Evolutionary conservation across 495 filamentous ascomycete genomes (phyloP).

Genomic region (Penicillium ochrochloron): DNA sequence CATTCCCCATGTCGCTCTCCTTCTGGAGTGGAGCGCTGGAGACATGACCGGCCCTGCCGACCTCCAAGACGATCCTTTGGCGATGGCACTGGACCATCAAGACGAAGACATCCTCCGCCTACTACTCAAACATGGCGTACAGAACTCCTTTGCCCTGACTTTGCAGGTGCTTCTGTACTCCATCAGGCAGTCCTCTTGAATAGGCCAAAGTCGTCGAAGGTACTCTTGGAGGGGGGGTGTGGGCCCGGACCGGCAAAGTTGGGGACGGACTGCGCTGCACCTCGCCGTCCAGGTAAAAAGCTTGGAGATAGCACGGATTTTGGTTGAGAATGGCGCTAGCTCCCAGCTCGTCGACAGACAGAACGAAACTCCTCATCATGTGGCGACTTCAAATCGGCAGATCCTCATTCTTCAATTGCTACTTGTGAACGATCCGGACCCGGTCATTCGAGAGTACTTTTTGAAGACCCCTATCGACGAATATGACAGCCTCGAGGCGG

Average conservation of each 20-base stretch:
- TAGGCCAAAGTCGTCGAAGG: background rate
- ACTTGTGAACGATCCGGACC: conserved; percentile 1
- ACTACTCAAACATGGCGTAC: background rate
- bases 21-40: background rate
- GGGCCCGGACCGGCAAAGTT: background rate
- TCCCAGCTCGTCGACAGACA: background rate
- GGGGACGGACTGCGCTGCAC: background rate
- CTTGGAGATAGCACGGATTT: background rate
- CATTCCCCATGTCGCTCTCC: background rate
- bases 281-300: background rate
- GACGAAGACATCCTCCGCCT: background rate
- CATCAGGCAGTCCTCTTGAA: background rate
- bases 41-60: background rate
- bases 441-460: conserved; percentile 23
- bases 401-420: background rate
- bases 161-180: background rate
- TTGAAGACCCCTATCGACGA: background rate
- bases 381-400: background rate
- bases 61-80: background rate
- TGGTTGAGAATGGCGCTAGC: background rate
- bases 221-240: background rate
- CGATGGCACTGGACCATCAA: background rate
- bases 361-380: background rate
- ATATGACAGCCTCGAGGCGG: background rate
- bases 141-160: background rate